Evolutionary conservation across 768 basidiomycete genomes (phyloP).

Genomic region (Pleurotus tuoliensis): DNA sequence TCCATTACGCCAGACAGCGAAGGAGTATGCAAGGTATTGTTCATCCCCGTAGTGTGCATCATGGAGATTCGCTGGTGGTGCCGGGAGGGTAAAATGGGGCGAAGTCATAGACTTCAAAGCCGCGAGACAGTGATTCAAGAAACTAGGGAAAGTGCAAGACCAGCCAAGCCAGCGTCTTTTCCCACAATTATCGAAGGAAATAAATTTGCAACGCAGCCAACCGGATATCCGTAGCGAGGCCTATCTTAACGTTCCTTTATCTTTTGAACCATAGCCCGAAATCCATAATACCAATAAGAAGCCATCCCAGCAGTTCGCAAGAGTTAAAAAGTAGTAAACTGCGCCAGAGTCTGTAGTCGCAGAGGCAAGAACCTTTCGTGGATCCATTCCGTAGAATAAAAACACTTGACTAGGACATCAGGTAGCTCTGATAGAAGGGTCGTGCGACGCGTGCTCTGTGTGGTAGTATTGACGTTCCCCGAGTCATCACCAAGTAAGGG

Average conservation of each 20-base stretch:
- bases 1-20: not conserved
- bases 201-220: too few relatives aligned
- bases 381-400: not conserved
- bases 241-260: too few relatives aligned
- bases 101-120: not conserved
- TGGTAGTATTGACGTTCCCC: not conserved
- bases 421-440: not conserved
- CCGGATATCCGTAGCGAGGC: too few relatives aligned
- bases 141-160: too few relatives aligned
- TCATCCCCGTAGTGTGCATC: not conserved
- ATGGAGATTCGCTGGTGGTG: not conserved
- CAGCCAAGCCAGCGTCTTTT: too few relatives aligned
- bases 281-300: too few relatives aligned
- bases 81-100: not conserved
- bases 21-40: not conserved
- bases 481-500: not conserved
- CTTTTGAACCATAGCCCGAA: too few relatives aligned
- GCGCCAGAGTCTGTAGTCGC: not conserved
- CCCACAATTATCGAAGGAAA: too few relatives aligned
- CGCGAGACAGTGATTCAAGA: not conserved
- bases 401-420: not conserved
- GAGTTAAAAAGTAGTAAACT: not conserved
- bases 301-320: not conserved
- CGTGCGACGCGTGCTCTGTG: not conserved
- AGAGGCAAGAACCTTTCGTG: not conserved